These are phyloP conservation scores for Leishmania tropica DNA, from an alignment of 208 protist genomes.

Conservation along the genomic window DNA sequence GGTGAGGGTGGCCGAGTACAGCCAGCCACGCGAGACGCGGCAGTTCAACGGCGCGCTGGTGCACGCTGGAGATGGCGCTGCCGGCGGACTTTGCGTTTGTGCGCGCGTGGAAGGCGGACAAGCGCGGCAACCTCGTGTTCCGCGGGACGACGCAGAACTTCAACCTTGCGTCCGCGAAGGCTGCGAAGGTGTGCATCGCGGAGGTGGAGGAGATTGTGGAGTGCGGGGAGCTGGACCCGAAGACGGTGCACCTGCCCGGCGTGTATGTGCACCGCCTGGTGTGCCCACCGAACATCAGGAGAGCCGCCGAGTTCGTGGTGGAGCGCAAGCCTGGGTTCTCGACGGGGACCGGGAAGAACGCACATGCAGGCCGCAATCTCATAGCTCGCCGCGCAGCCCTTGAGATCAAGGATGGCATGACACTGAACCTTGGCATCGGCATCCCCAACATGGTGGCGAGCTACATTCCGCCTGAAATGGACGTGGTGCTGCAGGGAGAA, in stretches of 20 bases:
- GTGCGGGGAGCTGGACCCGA: slow-evolving; percentile 78
- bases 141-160: slow-evolving; percentile 93
- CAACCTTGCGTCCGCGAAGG: slow-evolving; percentile 85
- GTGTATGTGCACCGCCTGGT: slow-evolving; percentile 93
- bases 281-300: slow-evolving; percentile 7
- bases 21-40: slow-evolving; percentile 66
- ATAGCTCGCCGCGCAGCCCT: slow-evolving; percentile 91
- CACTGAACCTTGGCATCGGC: slow-evolving; percentile 95
- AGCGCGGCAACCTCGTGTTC: slow-evolving; percentile 56
- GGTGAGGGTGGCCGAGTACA: slow-evolving; percentile 47
- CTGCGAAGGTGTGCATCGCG: slow-evolving; percentile 89
- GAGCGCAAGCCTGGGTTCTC: slow-evolving; percentile 5
- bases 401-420: slow-evolving; percentile 94
- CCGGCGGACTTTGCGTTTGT: slow-evolving; percentile 90
- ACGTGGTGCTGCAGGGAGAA: slow-evolving; percentile 87
- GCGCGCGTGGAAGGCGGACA: slow-evolving; percentile 93
- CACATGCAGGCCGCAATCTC: slow-evolving; percentile 16
- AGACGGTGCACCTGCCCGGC: slow-evolving; percentile 88
- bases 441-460: slow-evolving; percentile 92
- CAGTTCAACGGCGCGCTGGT: slow-evolving; percentile 84
- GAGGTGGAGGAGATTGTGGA: slow-evolving; percentile 95
- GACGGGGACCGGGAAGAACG: slow-evolving; percentile 12
- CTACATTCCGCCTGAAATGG: slow-evolving; percentile 71
- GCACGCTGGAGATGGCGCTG: slow-evolving; percentile 90
- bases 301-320: slow-evolving; percentile 18